Evolutionary conservation across 2,329 filamentous ascomycete genomes (phyloP), one percentile per base, ranked within the genome.

Genomic region (Cyclaneusma minus): DNA sequence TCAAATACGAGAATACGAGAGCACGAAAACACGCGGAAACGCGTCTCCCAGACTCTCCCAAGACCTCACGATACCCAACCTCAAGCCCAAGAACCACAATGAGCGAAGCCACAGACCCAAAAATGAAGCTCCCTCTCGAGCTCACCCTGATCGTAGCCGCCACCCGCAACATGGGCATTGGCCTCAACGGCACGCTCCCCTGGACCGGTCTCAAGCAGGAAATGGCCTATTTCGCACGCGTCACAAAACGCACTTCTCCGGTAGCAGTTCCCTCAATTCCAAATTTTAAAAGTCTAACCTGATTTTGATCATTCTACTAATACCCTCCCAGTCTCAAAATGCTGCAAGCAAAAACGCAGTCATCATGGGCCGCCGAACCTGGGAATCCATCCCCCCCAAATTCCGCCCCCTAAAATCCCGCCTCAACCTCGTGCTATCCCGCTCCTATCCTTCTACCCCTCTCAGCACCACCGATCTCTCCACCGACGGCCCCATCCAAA

Each of bases 331-430:
- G 20, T 29, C 12, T 20, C 18, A 8, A 11, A 16, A 29, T 15
- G 16, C 29, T 26, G 28, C 18, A 24, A 29, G 4, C n/a, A n/a
- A n/a, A 1, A 87, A 85, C 50, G 79, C 81, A 11, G 81, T 95
- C 27, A 77, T 98, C 40, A 98, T 98, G 89, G 89, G 89, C 33
- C 79, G 89, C 45, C 94, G 91, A 54, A 98, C 89, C 0, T 98
- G 87, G 76, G 83, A 92, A 27, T 83, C 74, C 36, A 87, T 98
- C 33, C 87, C 89, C 3, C 46, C 60, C 5, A 65, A 62, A 27
- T 84, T 89, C 48, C 66, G 84, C 3, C 89, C 89, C 11, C 62
- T 98, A 17, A 74, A 70, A 34, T 77, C 72, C 35, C 63, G 89
- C 7, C 58, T 84, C 26, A 95, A 93, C 50, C 68, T 94, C 21